A percentile compares a stretch with the other conserved stretches of the same genome.
Evolutionary conservation across 1,284 basidiomycete genomes (phyloP).

Genomic region (Irpex lacteus): DNA sequence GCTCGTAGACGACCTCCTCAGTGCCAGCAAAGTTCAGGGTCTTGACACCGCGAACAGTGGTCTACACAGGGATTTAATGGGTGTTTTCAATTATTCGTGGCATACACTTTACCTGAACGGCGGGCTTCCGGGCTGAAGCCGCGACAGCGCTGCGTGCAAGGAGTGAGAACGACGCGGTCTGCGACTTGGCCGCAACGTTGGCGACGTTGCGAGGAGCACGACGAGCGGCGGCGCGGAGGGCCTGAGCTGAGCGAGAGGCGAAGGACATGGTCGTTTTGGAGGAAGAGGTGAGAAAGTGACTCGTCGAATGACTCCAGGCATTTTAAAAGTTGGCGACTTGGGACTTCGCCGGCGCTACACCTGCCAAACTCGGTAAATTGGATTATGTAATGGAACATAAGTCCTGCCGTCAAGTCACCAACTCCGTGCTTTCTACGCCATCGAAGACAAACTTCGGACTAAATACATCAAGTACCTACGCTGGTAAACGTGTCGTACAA

Average conservation of each 20-base stretch:
- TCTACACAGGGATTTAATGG: slow-evolving; percentile 1
- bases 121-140: slow-evolving; percentile 33
- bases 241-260: slow-evolving; percentile 57
- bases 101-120: slow-evolving; percentile 12
- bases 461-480: too few relatives aligned
- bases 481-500: too few relatives aligned
- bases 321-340: slow-evolving; percentile 4
- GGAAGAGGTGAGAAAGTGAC: slow-evolving; percentile 14
- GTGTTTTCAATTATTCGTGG: background rate
- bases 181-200: slow-evolving; percentile 41
- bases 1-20: slow-evolving; percentile 96
- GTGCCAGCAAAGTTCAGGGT: slow-evolving; percentile 98
- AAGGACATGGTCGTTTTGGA: slow-evolving; percentile 50
- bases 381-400: background rate
- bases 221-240: slow-evolving; percentile 59
- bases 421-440: background rate
- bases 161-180: slow-evolving; percentile 72
- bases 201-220: slow-evolving; percentile 49
- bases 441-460: background rate
- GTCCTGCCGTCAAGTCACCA: background rate
- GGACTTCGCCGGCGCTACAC: background rate
- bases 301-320: slow-evolving; percentile 7
- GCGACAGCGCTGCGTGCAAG: slow-evolving; percentile 54
- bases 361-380: background rate
- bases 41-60: slow-evolving; percentile 76